phyloP scores from a whole-genome alignment of 2,329 filamentous ascomycete genomes.

The Alternaria sp. region DNA sequence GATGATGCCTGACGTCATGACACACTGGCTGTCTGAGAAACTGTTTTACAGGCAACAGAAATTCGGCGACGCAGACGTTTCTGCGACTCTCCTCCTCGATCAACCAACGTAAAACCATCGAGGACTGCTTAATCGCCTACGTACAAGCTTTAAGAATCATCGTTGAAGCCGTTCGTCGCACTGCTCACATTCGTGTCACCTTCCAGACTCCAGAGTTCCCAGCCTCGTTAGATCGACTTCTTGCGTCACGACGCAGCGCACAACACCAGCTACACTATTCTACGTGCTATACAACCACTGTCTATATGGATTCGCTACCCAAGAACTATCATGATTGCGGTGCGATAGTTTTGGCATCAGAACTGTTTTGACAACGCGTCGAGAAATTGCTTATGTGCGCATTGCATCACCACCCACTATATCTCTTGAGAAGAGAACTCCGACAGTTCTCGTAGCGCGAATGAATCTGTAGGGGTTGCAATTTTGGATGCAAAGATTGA shows the following conservation, averaged over 20 bases:
- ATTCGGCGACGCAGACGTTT: conserved; percentile 27
- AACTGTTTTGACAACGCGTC: neutral
- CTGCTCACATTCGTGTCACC: neutral
- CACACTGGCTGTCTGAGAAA: conserved; percentile 33
- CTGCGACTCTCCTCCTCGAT: conserved; percentile 1
- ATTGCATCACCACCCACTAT: neutral
- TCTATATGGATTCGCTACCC: neutral
- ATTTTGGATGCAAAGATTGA: neutral
- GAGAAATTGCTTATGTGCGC: neutral
- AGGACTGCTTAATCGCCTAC: neutral
- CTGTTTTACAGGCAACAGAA: conserved; percentile 8
- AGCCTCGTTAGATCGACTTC: neutral
- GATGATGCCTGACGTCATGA: conserved; percentile 43
- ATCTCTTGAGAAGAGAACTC: neutral
- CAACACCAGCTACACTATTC: neutral
- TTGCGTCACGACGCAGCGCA: neutral
- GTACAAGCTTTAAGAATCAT: neutral
- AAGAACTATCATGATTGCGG: neutral
- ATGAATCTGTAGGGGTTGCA: neutral
- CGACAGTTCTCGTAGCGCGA: neutral
- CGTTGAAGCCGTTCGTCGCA: neutral
- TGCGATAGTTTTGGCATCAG: neutral
- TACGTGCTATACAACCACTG: neutral
- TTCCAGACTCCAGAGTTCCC: neutral
- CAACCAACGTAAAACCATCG: neutral